Percentiles rank a stretch among this genome's conserved stretches.
phyloP scores from a whole-genome alignment of 352 stramenopile species.

The Phytophthora hybrid region DNA sequence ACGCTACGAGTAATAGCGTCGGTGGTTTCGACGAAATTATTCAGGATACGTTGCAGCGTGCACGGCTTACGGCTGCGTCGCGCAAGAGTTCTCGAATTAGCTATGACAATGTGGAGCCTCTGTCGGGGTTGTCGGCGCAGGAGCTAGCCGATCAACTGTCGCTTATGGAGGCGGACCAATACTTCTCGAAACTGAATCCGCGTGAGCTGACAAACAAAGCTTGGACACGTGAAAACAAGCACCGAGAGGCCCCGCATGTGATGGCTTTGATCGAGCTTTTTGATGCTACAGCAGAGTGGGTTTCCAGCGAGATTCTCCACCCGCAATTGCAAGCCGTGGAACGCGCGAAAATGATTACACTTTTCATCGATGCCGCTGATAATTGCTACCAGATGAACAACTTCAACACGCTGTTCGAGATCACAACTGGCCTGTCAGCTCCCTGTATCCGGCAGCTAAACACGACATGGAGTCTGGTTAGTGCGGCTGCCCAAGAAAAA shows the following conservation, averaged over 20 bases:
- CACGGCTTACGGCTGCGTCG: constrained; percentile 54
- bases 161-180: constrained; percentile 81
- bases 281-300: constrained; percentile 85
- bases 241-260: constrained; percentile 81
- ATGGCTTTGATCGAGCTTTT: constrained; percentile 90
- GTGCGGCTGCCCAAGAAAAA: constrained; percentile 68
- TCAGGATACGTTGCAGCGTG: constrained; percentile 77
- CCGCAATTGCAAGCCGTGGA: constrained; percentile 83
- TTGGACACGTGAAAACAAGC: constrained; percentile 85
- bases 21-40: constrained; percentile 63
- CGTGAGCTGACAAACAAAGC: constrained; percentile 90
- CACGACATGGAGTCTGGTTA: constrained; percentile 85
- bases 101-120: constrained; percentile 83
- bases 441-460: constrained; percentile 86
- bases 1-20: constrained; percentile 19
- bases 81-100: constrained; percentile 73
- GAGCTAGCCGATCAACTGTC: constrained; percentile 85
- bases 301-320: constrained; percentile 90
- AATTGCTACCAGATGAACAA: constrained; percentile 90
- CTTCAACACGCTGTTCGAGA: constrained; percentile 90
- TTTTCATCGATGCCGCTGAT: constrained; percentile 88
- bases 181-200: constrained; percentile 72
- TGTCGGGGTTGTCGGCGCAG: constrained; percentile 67
- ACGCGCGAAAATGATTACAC: constrained; percentile 81
- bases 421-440: constrained; percentile 79